Evolutionary conservation across 2,329 filamentous ascomycete genomes (phyloP), one percentile per base, ranked within the genome.

Genomic region (Alternaria hordeiaustralica): DNA sequence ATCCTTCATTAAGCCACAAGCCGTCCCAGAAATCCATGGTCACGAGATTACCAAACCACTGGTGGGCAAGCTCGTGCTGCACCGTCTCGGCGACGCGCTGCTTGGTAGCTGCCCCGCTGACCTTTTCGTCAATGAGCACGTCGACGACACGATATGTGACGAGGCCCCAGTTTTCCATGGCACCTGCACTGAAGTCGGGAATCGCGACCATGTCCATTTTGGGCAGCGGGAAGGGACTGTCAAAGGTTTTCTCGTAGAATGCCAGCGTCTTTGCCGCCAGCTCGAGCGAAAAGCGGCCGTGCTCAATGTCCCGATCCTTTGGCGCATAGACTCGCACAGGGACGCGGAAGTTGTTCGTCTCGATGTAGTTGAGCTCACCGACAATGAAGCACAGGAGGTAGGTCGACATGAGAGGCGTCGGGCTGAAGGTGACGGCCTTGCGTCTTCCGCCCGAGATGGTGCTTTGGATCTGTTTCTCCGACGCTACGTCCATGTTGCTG

Each of bases 1-100:
- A 96, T 36, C 93, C 93, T 80, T 96, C 93, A 80, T 98, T 98
- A 58, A 98, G 87, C 95, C 95, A 98, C 8, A 98, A 84, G 58
- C 94, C 95, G 81, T 97, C 94, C 95, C 95, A 98, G 86, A 96
- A 97, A 80, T 97, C 94, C 94, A 97, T 97, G 57, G 95, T 97
- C 26, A 97, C 95, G 57, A 97, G 84, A 83, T 98, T 97, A 67
- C 95, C 95, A 76, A 98, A 98, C 95, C 95, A 98, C 82, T 97
- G 95, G 82, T 98, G 95, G 44, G 95, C 95, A 77, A 98, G 85
- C 80, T 98, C 95, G 83, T 98, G 95, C 85, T 97, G 94, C 26
- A 98, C 95, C 44, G 96, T 93, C 80, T 97, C 95, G 56, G 95
- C 95, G 58, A 98, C 92, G 43, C 94, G 90, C 83, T 97, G 92